Evolutionary conservation across 495 filamentous ascomycete genomes (phyloP).

Genomic region (Entonaema liquescens): DNA sequence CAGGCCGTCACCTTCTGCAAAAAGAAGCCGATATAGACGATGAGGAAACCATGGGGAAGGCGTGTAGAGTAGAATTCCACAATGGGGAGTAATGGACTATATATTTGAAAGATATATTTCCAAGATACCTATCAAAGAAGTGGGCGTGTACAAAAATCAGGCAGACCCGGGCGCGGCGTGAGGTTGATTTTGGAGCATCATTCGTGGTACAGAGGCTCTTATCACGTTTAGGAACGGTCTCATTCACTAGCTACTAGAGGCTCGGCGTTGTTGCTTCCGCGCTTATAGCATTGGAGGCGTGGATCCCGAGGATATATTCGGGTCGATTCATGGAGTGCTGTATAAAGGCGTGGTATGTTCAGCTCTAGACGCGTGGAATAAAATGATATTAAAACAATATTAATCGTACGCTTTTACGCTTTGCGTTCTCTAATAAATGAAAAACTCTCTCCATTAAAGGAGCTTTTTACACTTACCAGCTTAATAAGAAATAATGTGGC

Average conservation of each 20-base stretch:
- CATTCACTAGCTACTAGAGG: not conserved
- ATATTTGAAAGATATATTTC: not conserved
- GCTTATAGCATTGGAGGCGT: not conserved
- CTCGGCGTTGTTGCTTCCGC: not conserved
- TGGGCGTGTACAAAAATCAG: not conserved
- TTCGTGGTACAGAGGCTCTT: not conserved
- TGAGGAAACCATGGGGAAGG: not conserved
- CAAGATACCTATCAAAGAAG: not conserved
- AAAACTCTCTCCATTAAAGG: not conserved
- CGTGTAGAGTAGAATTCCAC: constrained; percentile 2
- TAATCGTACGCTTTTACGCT: not conserved
- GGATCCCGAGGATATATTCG: not conserved
- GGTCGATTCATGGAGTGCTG: not conserved
- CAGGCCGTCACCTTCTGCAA: not conserved
- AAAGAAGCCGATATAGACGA: not conserved
- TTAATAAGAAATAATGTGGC: not conserved
- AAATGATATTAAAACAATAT: not conserved
- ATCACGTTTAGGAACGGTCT: not conserved
- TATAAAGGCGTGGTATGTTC: not conserved
- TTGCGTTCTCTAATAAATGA: not conserved
- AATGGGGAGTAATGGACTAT: not conserved
- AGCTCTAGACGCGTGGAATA: not conserved
- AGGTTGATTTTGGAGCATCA: not conserved
- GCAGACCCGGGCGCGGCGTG: not conserved
- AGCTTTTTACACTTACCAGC: not conserved